Conservation (phyloP, 768 basidiomycete species). For the Collybiopsis luxurians region DNA sequence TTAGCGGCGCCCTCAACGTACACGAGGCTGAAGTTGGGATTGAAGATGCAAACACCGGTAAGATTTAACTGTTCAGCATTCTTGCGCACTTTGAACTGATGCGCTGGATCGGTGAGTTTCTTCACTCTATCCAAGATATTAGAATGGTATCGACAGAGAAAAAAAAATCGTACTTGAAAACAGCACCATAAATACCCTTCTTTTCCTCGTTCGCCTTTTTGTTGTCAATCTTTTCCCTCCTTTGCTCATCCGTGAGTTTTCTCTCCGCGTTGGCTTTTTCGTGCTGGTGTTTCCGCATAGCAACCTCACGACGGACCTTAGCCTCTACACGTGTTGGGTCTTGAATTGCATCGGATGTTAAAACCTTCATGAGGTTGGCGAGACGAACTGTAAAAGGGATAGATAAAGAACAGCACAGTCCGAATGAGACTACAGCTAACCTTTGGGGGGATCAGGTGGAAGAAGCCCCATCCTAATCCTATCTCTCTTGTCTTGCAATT, state of each 20-base stretch:
- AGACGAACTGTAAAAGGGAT: constrained; percentile 66
- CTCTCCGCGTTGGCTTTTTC: constrained; percentile 93
- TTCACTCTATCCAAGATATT: constrained; percentile 80
- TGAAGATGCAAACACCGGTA: constrained; percentile 88
- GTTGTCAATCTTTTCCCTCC: constrained; percentile 79
- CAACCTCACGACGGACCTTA: constrained; percentile 89
- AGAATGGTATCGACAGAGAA: too few species aligned
- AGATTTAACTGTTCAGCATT: constrained; percentile 92
- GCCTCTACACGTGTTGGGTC: constrained; percentile 98
- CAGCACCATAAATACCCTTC: constrained; percentile 77
- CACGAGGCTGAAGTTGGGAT: constrained; percentile 85
- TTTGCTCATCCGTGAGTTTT: constrained; percentile 88
- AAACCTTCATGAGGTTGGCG: constrained; percentile 95
- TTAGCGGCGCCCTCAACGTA: constrained; percentile 92
- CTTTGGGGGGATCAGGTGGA: constrained; percentile 95
- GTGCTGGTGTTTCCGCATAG: constrained; percentile 82
- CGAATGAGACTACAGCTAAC: constrained; percentile 33
- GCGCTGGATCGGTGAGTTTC: constrained; percentile 85
- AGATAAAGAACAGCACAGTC: constrained; percentile 1
- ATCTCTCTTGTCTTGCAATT: constrained; percentile 92
- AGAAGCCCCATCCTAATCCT: constrained; percentile 93
- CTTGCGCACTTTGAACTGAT: constrained; percentile 95
- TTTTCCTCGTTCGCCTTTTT: constrained; percentile 89
- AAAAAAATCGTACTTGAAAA: constrained; percentile 75
- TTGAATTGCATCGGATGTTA: constrained; percentile 94